These are phyloP conservation scores for Plasmodium chabaudi DNA, from an alignment of 169 alveolate genomes.

Conservation along the genomic window DNA sequence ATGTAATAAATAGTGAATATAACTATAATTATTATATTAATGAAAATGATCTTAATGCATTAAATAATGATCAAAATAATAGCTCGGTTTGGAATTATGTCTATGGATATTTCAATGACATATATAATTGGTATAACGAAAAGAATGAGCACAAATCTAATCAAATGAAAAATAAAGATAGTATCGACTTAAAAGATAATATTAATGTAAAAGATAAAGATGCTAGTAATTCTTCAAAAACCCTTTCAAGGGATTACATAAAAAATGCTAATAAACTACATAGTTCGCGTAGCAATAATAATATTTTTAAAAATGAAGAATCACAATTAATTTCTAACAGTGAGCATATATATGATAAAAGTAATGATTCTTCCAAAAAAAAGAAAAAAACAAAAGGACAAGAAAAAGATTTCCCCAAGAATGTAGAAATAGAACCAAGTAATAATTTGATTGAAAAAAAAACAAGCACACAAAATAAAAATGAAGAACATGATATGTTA, in stretches of 20 bases:
- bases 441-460: background rate
- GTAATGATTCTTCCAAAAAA: background rate
- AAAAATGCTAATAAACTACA: background rate
- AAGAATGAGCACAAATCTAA: background rate
- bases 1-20: slow-evolving; percentile 16
- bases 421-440: background rate
- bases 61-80: background rate
- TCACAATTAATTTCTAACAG: background rate
- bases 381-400: background rate
- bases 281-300: no score
- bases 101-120: slow-evolving; percentile 47
- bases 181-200: no score
- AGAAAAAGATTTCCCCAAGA: background rate
- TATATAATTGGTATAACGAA: slow-evolving; percentile 46
- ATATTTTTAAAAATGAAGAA: no score
- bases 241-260: background rate
- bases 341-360: background rate
- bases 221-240: background rate
- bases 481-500: slow-evolving; percentile 10
- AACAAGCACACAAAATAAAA: background rate
- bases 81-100: slow-evolving; percentile 39
- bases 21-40: slow-evolving; percentile 32
- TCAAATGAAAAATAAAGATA: no score
- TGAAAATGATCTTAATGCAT: background rate
- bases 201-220: no score